Percentiles rank a stretch among this genome's conserved stretches.
Evolutionary conservation across 352 stramenopile genomes (phyloP).

Genomic region (Pythium coloratum): DNA sequence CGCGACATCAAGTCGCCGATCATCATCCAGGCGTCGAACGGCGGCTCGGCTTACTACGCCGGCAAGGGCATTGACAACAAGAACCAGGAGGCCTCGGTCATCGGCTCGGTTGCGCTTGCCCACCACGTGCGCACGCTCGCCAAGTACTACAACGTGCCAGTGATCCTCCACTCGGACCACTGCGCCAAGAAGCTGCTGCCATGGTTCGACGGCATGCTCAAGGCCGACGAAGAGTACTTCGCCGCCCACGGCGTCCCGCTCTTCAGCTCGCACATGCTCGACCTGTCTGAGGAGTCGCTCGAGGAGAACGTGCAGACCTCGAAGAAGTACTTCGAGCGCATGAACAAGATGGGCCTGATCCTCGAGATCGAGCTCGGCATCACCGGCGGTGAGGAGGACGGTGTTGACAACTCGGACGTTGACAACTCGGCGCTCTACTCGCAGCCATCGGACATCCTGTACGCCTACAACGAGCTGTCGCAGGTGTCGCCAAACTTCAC

Average conservation of each 20-base stretch:
- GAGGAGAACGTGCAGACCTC: constrained; percentile 98
- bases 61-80: constrained; percentile 97
- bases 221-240: constrained; percentile 97
- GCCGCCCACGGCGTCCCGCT: constrained; percentile 92
- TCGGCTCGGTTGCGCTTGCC: constrained; percentile 86
- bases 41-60: constrained; percentile 95
- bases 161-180: constrained; percentile 99
- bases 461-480: constrained; percentile 94
- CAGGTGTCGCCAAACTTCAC: constrained; percentile 93
- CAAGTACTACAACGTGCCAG: constrained; percentile 95
- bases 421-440: constrained; percentile 93
- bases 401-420: constrained; percentile 97
- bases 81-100: constrained; percentile 84
- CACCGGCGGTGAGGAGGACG: constrained; percentile 98
- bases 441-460: constrained; percentile 94
- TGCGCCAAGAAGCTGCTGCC: constrained; percentile 98
- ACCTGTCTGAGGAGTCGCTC: constrained; percentile 97
- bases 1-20: constrained; percentile 96
- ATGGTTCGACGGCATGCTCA: constrained; percentile 97
- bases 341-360: constrained; percentile 95
- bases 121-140: constrained; percentile 97
- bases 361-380: constrained; percentile 99
- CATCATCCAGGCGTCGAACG: constrained; percentile 99
- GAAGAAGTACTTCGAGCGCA: constrained; percentile 98
- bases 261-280: constrained; percentile 98